Evolutionary conservation across 2,329 filamentous ascomycete genomes (phyloP), one percentile per base, ranked within the genome.

Genomic region (Aureobasidium subglaciale): DNA sequence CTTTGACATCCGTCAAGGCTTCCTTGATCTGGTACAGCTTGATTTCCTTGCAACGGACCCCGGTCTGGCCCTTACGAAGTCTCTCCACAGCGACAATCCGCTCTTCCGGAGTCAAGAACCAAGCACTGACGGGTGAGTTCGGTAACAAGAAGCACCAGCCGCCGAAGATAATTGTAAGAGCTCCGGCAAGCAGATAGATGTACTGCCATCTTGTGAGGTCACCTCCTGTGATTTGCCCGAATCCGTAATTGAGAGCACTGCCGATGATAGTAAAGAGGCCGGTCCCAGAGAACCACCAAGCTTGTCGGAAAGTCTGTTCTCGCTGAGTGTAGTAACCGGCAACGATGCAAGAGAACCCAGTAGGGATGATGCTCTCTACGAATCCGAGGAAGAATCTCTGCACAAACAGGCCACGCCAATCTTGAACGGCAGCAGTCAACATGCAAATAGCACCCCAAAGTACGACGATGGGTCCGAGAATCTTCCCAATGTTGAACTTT

Each of bases 361-460:
- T 81, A 1, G 76, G 79, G 32, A 84, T 76, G 20, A 78, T 75
- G 2, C 71, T 73, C 62, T 84, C 81, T 1, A 83, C 64, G 5
- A 81, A 71, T 0, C 81, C 81, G 1, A 83, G 70, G 46, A 80
- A 76, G 69, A 83, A 82, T 4, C 78, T 67, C 60, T 80, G 75
- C 0, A 68, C 73, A 27, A 69, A 88, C 1, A 90, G 71, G 0
- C 86, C 86, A 24, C 75, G 74, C 73, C 81, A 82, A 2, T 74
- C 77, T 0, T 79, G 83, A 1, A 88, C 83, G 0, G 81, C 81
- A 0, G 86, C 86, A 0, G 86, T 88, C 15, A 82, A 73, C 73
- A 86, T 84, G 67, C 85, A 88, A 3, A 86, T 75, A 6, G 77
- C 68, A 0, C 83, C 77, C 87, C 87, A 90, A 6, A 86, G 53